Evolutionary conservation across 768 basidiomycete species (phyloP).

Genomic region (Trametes cingulata): DNA sequence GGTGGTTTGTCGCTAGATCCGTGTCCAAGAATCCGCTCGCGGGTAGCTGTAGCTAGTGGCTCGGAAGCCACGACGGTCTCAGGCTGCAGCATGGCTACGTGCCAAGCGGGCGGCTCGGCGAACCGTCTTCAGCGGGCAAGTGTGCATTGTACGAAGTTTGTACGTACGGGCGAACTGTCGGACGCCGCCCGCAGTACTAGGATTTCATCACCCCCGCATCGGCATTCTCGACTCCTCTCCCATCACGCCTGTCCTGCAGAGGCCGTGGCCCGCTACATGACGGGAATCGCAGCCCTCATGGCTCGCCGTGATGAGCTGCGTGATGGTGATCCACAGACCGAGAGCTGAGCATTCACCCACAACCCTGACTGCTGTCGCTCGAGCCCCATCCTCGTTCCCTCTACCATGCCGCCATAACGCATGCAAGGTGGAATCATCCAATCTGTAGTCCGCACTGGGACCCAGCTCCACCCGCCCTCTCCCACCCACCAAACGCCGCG

Average conservation of each 20-base stretch:
- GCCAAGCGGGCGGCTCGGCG: constrained; percentile 3
- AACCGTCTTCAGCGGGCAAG: neutral
- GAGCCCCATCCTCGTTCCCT: neutral
- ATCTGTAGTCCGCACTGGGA: neutral
- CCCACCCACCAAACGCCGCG: neutral
- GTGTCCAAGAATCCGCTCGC: too few species aligned
- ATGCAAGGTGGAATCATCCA: too few species aligned
- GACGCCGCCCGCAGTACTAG: constrained; percentile 3
- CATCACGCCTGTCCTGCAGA: neutral
- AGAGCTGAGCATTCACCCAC: too few species aligned
- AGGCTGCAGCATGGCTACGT: constrained; percentile 2
- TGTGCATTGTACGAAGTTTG: constrained; percentile 8
- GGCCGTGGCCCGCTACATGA: too few species aligned
- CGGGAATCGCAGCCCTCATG: too few species aligned
- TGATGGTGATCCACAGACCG: neutral
- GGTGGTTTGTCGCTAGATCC: too few species aligned
- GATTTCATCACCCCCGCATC: constrained; percentile 5
- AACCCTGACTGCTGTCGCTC: neutral
- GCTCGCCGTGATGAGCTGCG: neutral
- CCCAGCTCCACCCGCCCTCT: neutral
- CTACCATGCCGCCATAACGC: too few species aligned
- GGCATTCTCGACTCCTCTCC: constrained; percentile 4
- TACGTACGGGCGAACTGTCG: constrained; percentile 7
- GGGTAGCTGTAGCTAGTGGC: too few species aligned
- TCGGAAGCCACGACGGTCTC: neutral